Percentiles rank a stretch among this genome's conserved stretches.
These are phyloP conservation scores for Melocanna baccifera DNA, from an alignment of 176 grass and related monocot species.

Conservation along the genomic window DNA sequence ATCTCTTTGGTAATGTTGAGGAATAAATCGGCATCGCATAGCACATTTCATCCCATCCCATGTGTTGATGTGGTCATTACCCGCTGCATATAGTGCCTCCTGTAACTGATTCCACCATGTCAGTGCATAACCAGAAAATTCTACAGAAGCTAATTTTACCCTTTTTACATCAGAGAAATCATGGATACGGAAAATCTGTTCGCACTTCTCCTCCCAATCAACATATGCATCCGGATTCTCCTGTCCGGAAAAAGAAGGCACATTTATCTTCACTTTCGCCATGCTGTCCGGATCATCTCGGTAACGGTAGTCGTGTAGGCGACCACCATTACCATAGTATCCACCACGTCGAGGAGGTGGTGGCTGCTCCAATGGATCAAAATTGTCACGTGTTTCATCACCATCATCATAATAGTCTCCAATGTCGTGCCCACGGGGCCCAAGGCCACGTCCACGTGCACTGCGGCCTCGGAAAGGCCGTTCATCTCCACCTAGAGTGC, in stretches of 20 bases:
- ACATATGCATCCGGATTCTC: not conserved
- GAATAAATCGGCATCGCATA: not conserved
- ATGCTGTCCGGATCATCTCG: too few species aligned
- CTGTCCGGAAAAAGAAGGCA: not conserved
- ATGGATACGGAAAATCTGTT: not conserved
- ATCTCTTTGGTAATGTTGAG: not conserved
- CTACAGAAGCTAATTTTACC: not conserved
- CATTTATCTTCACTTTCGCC: too few species aligned
- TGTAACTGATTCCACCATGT: not conserved
- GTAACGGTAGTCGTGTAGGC: too few species aligned
- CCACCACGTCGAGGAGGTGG: too few species aligned
- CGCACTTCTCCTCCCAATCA: not conserved
- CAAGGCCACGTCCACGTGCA: too few species aligned
- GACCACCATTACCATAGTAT: too few species aligned
- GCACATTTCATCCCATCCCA: not conserved
- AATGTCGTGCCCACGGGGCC: too few species aligned
- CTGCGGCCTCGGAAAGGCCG: not conserved
- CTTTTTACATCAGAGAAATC: not conserved
- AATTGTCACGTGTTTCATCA: fast-evolving
- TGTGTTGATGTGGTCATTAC: not conserved
- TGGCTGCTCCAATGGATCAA: too few species aligned
- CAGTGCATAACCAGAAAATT: not conserved
- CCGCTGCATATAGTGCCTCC: not conserved
- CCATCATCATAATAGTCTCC: too few species aligned
- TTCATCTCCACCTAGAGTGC: not conserved